These are phyloP conservation scores for Mucor piriformis DNA, from an alignment of 371 early-diverging fungal species.

Conservation along the genomic window DNA sequence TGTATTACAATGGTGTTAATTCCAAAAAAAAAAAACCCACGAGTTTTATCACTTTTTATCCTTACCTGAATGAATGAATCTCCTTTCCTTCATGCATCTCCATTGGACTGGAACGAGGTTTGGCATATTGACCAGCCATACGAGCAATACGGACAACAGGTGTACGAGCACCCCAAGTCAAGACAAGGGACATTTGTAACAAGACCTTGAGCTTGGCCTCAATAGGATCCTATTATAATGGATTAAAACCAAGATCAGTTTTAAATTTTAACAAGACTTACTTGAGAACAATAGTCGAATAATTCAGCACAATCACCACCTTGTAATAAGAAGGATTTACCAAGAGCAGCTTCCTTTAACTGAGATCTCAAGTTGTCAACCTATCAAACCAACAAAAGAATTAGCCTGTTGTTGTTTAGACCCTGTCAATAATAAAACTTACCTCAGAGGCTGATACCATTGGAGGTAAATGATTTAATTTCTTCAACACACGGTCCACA, in stretches of 20 bases:
- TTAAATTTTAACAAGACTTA: slow-evolving; percentile 27
- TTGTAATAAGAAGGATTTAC: slow-evolving; percentile 92
- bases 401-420: neutral
- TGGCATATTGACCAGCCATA: slow-evolving; percentile 98
- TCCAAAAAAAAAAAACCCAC: slow-evolving; percentile 1
- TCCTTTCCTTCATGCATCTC: slow-evolving; percentile 87
- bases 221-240: slow-evolving; percentile 70
- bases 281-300: slow-evolving; percentile 94
- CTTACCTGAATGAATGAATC: slow-evolving; percentile 72
- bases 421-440: slow-evolving; percentile 5
- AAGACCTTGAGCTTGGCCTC: slow-evolving; percentile 93
- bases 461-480: slow-evolving; percentile 86
- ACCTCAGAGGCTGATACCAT: slow-evolving; percentile 90
- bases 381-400: slow-evolving; percentile 39
- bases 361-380: slow-evolving; percentile 82
- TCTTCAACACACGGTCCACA: slow-evolving; percentile 71
- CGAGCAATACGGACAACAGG: slow-evolving; percentile 95
- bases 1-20: slow-evolving; percentile 7
- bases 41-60: neutral
- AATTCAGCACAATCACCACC: slow-evolving; percentile 98
- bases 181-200: slow-evolving; percentile 94
- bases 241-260: neutral
- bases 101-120: slow-evolving; percentile 92
- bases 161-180: slow-evolving; percentile 92
- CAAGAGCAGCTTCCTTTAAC: slow-evolving; percentile 86